phyloP scores from a whole-genome alignment of 345 rosid species.

The Erodium maritimum region DNA sequence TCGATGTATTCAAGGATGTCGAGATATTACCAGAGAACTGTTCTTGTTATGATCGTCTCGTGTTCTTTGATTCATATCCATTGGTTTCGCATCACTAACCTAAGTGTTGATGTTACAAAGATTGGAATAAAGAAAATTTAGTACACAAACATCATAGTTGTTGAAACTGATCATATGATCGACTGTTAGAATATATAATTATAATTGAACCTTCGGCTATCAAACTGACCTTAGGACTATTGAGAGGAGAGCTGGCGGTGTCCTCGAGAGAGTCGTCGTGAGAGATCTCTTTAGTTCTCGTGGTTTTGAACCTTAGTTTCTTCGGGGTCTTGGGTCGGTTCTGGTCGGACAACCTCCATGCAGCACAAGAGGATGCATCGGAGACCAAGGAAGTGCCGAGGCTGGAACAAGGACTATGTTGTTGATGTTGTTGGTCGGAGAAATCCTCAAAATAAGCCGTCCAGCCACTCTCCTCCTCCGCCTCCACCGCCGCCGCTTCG shows the following conservation, averaged over 20 bases:
- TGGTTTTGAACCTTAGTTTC: too few relatives aligned
- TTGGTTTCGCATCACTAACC: not conserved
- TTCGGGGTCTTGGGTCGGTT: not conserved
- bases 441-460: constrained; percentile 69
- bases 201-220: too few relatives aligned
- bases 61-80: not conserved
- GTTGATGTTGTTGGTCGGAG: constrained; percentile 22
- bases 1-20: not conserved
- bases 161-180: too few relatives aligned
- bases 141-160: too few relatives aligned
- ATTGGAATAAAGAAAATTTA: too few relatives aligned
- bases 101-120: too few relatives aligned
- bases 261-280: too few relatives aligned
- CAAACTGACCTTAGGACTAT: too few relatives aligned
- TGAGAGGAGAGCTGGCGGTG: too few relatives aligned
- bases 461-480: constrained; percentile 80
- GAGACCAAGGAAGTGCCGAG: constrained; percentile 45
- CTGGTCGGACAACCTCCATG: constrained; percentile 24
- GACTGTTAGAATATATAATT: too few relatives aligned
- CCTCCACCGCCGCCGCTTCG: constrained; percentile 24
- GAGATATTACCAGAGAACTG: not conserved
- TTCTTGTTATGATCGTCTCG: not conserved
- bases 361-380: constrained; percentile 51
- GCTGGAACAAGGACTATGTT: constrained; percentile 25
- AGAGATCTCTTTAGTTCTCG: too few relatives aligned